phyloP scores from a whole-genome alignment of 2,329 filamentous ascomycete genomes.

The Neonectria coccinea region DNA sequence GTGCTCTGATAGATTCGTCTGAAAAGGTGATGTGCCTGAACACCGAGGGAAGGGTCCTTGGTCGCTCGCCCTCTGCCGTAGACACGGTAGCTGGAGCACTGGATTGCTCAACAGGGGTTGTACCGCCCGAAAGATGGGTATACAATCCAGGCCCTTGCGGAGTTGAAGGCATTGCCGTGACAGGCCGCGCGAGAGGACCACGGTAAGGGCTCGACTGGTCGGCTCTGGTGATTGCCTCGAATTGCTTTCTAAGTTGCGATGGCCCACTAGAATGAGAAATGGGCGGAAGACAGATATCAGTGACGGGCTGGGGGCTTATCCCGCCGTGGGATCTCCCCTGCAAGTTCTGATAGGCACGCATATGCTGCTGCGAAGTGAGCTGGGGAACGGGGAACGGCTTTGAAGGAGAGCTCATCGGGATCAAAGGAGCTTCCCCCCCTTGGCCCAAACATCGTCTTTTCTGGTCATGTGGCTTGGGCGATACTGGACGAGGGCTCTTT shows the following conservation, averaged over 20 bases:
- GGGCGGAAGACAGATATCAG: constrained; percentile 15
- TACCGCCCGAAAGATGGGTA: constrained; percentile 18
- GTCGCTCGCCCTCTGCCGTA: constrained; percentile 9
- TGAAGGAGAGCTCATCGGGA: constrained; percentile 7
- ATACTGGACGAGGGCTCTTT: not conserved
- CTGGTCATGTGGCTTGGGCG: not conserved
- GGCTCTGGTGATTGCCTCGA: constrained; percentile 1
- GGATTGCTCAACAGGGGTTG: not conserved
- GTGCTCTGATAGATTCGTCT: constrained; percentile 31
- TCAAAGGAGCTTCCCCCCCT: not conserved
- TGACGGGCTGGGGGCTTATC: not conserved
- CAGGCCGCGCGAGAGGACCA: not conserved
- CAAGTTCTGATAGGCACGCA: not conserved
- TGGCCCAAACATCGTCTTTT: constrained; percentile 1
- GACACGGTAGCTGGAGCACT: not conserved
- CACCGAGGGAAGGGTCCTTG: constrained; percentile 12
- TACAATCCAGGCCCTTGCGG: constrained; percentile 3
- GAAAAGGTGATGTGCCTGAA: constrained; percentile 25
- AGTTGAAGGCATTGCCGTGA: not conserved
- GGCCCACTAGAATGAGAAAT: constrained; percentile 15
- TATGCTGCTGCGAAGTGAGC: not conserved
- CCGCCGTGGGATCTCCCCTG: not conserved
- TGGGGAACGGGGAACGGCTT: not conserved
- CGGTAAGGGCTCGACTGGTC: constrained; percentile 9
- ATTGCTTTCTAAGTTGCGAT: constrained; percentile 13